Evolutionary conservation across 768 basidiomycete genomes (phyloP).

Genomic region (Cystofilobasidium macerans): DNA sequence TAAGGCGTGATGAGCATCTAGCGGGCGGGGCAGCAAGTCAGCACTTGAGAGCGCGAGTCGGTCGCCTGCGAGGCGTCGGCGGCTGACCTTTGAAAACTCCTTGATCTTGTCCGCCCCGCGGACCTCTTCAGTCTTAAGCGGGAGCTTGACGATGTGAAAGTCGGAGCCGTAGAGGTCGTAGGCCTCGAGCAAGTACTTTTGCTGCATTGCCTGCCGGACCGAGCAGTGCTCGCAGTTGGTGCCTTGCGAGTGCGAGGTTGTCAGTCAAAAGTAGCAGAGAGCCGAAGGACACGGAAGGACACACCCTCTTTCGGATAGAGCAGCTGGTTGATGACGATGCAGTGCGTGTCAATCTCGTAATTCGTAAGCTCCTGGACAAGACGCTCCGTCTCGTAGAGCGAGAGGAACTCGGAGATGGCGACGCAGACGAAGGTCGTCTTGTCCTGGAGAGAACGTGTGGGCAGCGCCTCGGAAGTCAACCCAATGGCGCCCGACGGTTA

Average conservation of each 20-base stretch:
- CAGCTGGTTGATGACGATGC: conserved; percentile 96
- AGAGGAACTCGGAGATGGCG: conserved; percentile 96
- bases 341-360: conserved; percentile 88
- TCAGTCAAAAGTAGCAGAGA: conserved; percentile 10
- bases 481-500: not conserved
- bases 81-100: conserved; percentile 62
- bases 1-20: conserved; percentile 75
- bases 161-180: conserved; percentile 96
- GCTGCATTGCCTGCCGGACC: conserved; percentile 93
- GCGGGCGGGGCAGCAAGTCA: too few relatives aligned
- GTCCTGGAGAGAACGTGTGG: conserved; percentile 48
- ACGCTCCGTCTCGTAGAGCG: conserved; percentile 95
- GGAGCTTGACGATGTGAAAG: conserved; percentile 91
- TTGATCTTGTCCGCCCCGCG: conserved; percentile 86
- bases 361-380: conserved; percentile 89
- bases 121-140: conserved; percentile 91
- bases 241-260: conserved; percentile 42
- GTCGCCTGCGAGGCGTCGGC: too few relatives aligned
- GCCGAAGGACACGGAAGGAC: conserved; percentile 32
- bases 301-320: conserved; percentile 81
- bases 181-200: conserved; percentile 91
- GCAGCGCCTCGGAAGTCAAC: not conserved
- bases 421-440: conserved; percentile 99
- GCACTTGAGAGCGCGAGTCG: too few relatives aligned
- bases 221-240: conserved; percentile 92